Conservation (phyloP, 2,329 filamentous ascomycete species). For the Moelleriella libera region DNA sequence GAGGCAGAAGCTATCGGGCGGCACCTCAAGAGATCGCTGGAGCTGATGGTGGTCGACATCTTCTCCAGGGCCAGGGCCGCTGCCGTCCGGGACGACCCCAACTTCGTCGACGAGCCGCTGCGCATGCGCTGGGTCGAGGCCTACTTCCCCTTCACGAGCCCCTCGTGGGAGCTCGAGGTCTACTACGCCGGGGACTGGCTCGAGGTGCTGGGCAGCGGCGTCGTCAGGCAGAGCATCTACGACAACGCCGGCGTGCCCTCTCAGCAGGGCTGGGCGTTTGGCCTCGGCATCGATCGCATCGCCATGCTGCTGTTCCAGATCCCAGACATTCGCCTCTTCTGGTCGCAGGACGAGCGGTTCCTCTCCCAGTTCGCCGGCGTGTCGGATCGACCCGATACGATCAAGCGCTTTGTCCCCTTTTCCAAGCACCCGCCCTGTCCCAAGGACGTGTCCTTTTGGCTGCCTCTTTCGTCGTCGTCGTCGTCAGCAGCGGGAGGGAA, state of each 20-base stretch:
- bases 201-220: constrained; percentile 85
- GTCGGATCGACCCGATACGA: constrained; percentile 29
- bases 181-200: constrained; percentile 93
- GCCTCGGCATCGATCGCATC: constrained; percentile 83
- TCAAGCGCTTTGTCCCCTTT: constrained; percentile 66
- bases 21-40: constrained; percentile 80
- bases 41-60: constrained; percentile 79
- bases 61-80: constrained; percentile 66
- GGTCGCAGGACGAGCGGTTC: constrained; percentile 77
- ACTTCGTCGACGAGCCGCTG: constrained; percentile 52
- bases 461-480: constrained; percentile 21
- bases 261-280: constrained; percentile 88
- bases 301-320: constrained; percentile 97
- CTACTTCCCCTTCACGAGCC: constrained; percentile 94
- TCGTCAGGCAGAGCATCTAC: constrained; percentile 73
- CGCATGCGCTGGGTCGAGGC: constrained; percentile 90
- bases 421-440: constrained; percentile 82
- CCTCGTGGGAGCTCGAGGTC: constrained; percentile 92
- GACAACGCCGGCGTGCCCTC: constrained; percentile 60
- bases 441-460: constrained; percentile 93
- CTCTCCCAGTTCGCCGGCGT: constrained; percentile 66
- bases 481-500: constrained; percentile 34
- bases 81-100: constrained; percentile 34
- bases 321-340: constrained; percentile 92
- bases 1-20: constrained; percentile 73